These are phyloP conservation scores for Closterium sp. DNA, from an alignment of 139 green algal genomes.

Conservation along the genomic window DNA sequence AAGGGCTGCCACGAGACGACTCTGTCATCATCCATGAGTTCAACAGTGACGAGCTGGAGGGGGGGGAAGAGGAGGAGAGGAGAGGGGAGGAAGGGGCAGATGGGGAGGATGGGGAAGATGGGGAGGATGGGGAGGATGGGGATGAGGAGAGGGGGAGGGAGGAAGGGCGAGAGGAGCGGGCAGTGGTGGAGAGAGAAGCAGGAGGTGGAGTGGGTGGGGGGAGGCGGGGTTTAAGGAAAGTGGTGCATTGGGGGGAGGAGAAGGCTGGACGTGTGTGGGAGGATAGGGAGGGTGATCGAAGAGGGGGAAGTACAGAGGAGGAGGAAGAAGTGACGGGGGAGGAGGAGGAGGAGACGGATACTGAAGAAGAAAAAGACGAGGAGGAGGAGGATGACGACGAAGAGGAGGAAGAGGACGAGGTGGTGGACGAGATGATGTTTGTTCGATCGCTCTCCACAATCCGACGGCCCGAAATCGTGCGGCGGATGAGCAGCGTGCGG, in stretches of 20 bases:
- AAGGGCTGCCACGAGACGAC: neutral
- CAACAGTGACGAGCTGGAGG: neutral
- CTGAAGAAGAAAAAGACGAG: neutral
- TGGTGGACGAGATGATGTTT: neutral
- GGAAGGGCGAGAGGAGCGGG: neutral
- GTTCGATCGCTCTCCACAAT: neutral
- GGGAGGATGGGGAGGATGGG: too few species aligned
- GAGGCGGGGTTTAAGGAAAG: neutral
- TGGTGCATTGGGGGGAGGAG: neutral
- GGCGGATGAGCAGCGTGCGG: neutral
- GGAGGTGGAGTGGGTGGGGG: neutral
- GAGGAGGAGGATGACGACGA: neutral
- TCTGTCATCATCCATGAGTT: neutral
- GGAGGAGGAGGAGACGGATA: neutral
- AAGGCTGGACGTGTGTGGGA: neutral
- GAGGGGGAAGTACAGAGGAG: neutral
- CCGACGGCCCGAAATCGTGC: neutral
- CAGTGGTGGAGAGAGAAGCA: neutral
- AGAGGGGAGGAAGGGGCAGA: neutral
- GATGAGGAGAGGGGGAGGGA: too few species aligned
- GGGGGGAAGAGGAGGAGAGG: neutral
- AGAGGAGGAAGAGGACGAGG: neutral
- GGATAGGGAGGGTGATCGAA: too few species aligned
- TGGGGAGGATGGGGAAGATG: neutral
- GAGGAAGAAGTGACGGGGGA: neutral